Evolutionary conservation across 164 flowering plant species (phyloP), one percentile per base, ranked within the genome.

Genomic region (Aristolochia contorta): DNA sequence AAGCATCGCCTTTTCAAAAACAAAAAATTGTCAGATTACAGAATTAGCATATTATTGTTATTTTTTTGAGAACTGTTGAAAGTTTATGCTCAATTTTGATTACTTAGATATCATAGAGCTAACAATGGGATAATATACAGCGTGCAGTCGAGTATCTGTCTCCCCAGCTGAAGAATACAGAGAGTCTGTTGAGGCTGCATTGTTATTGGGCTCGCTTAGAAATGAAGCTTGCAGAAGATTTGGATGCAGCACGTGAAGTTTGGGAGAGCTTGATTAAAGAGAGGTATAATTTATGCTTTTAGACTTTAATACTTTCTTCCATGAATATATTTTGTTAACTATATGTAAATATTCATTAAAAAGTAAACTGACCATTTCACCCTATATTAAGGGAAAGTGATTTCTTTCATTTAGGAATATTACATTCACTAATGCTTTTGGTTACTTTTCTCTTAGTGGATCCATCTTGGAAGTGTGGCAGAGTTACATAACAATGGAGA

Each of bases 231-330:
- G 86, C 79, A 46, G 83, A 86, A 59, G 89, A 94, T 75, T 43
- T 80, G 70, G 71, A 8, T 78, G 89, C 91, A 52, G 93, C 96
- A 61, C 96, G 95, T 66, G 83, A 82, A 65, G 99, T 86, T 62
- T 94, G 99, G 99, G 99, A 94, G 69, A 81, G 82, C 72, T 80
- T 94, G 62, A 82, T 88, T 55, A 94, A 91, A 76, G 81, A 62
- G 52, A 74, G 97, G 99, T 90, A 53, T 64, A 55, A 16, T 32
- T 4, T 23, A 16, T 27, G 12, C 15, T 14, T 61, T 0, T 51
- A 33, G 15, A 4, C 9, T 22, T 18, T 19, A 61, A 15, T 51
- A 2, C 2, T 2, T 55, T 59, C 5, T n/a, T 24, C 25, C 20
- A 56, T 56, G 2, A 30, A 32, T 32, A 37, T 37, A 32, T 32